phyloP scores from a whole-genome alignment of 2,329 filamentous ascomycete genomes.

The Pseudocercospora vitis region DNA sequence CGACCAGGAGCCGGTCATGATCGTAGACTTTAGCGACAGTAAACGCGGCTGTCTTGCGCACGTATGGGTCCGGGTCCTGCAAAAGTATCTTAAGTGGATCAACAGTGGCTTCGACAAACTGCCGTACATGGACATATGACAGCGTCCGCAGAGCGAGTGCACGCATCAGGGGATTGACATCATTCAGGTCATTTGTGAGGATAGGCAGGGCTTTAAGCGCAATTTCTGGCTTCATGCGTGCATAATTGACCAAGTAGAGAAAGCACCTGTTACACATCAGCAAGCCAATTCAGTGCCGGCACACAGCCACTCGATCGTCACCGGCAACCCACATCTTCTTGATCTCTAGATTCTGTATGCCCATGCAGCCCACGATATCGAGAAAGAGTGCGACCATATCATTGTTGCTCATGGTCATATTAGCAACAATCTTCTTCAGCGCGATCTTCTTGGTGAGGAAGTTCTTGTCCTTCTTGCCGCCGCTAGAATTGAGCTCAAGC shows the following conservation, averaged over 20 bases:
- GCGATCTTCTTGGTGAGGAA: constrained; percentile 93
- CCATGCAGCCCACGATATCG: constrained; percentile 94
- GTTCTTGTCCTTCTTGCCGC: constrained; percentile 98
- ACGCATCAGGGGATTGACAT: constrained; percentile 86
- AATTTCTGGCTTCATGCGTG: constrained; percentile 88
- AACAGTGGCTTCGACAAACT: constrained; percentile 90
- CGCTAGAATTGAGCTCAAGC: constrained; percentile 72
- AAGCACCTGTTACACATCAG: constrained; percentile 74
- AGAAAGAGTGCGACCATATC: constrained; percentile 98
- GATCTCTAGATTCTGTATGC: constrained; percentile 89
- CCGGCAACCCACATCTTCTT: constrained; percentile 84
- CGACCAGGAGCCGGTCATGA: constrained; percentile 86
- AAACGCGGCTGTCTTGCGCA: constrained; percentile 94
- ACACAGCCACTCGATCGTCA: too few species aligned
- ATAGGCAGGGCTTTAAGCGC: constrained; percentile 90
- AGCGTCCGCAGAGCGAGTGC: constrained; percentile 91
- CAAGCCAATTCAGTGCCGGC: too few species aligned
- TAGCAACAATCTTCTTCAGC: constrained; percentile 98
- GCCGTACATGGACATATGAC: constrained; percentile 93
- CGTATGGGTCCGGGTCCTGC: constrained; percentile 86
- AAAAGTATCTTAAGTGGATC: constrained; percentile 80
- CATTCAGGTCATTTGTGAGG: constrained; percentile 76
- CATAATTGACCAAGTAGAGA: constrained; percentile 94
- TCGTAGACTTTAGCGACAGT: constrained; percentile 98
- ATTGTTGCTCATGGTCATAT: constrained; percentile 99